These are phyloP conservation scores for Rhynchosporium graminicola DNA, from an alignment of 2,329 filamentous ascomycete species.

Conservation along the genomic window DNA sequence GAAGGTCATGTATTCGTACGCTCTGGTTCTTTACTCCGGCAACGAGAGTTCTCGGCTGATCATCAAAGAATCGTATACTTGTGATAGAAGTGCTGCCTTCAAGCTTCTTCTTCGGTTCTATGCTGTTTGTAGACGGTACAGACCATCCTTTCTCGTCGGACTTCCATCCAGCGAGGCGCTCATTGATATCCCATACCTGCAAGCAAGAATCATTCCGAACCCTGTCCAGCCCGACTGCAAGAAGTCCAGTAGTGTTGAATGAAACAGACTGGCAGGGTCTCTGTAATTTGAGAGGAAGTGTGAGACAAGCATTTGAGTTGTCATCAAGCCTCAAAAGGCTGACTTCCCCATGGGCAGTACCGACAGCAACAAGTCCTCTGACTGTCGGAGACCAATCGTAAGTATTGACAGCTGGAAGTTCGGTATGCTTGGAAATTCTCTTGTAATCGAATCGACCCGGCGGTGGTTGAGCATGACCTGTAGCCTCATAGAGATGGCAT, in stretches of 20 bases:
- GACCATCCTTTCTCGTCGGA: slow-evolving; percentile 49
- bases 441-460: slow-evolving; percentile 58
- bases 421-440: slow-evolving; percentile 59
- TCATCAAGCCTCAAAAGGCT: slow-evolving; percentile 74
- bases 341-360: slow-evolving; percentile 73
- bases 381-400: slow-evolving; percentile 67
- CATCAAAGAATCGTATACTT: slow-evolving; percentile 79
- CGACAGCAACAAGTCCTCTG: slow-evolving; percentile 71
- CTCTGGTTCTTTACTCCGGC: slow-evolving; percentile 75
- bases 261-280: slow-evolving; percentile 80
- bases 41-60: slow-evolving; percentile 73
- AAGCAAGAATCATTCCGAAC: slow-evolving; percentile 81
- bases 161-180: slow-evolving; percentile 53
- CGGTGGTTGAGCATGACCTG: slow-evolving; percentile 52
- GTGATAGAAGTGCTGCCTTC: slow-evolving; percentile 74
- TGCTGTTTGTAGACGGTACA: slow-evolving; percentile 28
- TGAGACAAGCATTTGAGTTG: slow-evolving; percentile 62
- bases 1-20: slow-evolving; percentile 74
- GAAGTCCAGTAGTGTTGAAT: slow-evolving; percentile 69
- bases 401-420: slow-evolving; percentile 63
- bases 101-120: slow-evolving; percentile 57
- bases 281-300: slow-evolving; percentile 72
- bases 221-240: slow-evolving; percentile 78
- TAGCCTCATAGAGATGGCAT: slow-evolving; percentile 64
- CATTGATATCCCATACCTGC: slow-evolving; percentile 79